Evolutionary conservation across 306 rosid species (phyloP), one percentile per base, ranked within the genome.

Genomic region (Cucurbita ficifolia): DNA sequence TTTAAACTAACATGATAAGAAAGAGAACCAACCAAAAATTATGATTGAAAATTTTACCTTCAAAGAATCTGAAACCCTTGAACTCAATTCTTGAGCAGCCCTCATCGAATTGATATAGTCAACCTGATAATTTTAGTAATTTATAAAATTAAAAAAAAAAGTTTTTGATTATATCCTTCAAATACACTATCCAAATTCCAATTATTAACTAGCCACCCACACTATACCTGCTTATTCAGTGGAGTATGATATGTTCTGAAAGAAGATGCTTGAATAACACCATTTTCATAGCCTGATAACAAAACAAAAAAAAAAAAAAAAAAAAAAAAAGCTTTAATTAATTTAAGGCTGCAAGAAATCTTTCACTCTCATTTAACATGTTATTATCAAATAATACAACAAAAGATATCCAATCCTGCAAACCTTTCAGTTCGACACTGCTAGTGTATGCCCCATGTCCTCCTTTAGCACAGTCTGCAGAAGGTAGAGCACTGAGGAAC

Each of bases 381-480:
- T 29, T 68, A 24, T 49, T 49, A 10, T 70, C 24, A 50, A 68
- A 49, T 49, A 33, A 29, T 29, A 58, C 54, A 69, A 48, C 7
- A 24, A 50, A 46, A 14, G 55, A 14, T 22, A 67, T 62, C 56
- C 72, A 74, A 75, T 82, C 76, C 78, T 76, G 74, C 79, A 69
- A 51, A 91, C 99, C 99, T 86, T 84, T 81, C 72, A 94, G 82
- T 71, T 94, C 96, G 77, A 94, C 92, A 82, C 99, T 94, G 84
- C 83, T 91, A 76, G 96, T 87, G 83, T 89, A 94, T 60, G 97
- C 99, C 79, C 99, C 99, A 55, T 91, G 99, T 83, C 99, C 99
- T 72, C 99, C 99, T 86, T 94, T 94, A 63, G 99, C 97, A 88
- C 99, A 94, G 69, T 90, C 99, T 59, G 96, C 92, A 80, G 97